Evolutionary conservation across 805 yeast species (phyloP).

Genomic region (Candida methanosorbosa): DNA sequence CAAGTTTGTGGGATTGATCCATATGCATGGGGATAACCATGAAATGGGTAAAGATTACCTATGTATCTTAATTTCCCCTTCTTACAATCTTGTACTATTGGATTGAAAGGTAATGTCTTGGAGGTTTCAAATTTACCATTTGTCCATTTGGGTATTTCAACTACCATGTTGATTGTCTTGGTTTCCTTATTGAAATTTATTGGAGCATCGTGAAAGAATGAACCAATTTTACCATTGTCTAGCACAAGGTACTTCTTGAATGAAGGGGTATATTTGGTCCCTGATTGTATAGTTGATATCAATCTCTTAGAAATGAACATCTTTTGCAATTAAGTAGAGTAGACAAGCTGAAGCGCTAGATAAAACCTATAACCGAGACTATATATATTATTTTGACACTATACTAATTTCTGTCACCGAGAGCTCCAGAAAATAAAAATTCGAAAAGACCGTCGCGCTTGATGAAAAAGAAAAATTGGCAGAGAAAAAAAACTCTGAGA

Average conservation of each 20-base stretch:
- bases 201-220: constrained; percentile 71
- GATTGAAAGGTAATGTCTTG: constrained; percentile 51
- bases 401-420: too few relatives aligned
- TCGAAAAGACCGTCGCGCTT: too few relatives aligned
- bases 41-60: constrained; percentile 71
- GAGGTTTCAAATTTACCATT: constrained; percentile 79
- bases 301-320: too few relatives aligned
- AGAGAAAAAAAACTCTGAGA: too few relatives aligned
- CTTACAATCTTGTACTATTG: constrained; percentile 73
- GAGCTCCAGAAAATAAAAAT: too few relatives aligned
- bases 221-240: constrained; percentile 35
- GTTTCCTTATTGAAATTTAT: constrained; percentile 33
- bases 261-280: constrained; percentile 28
- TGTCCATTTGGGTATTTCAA: constrained; percentile 75
- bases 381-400: too few relatives aligned
- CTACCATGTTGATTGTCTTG: constrained; percentile 52
- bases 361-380: too few relatives aligned
- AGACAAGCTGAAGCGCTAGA: too few relatives aligned
- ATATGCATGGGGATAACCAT: constrained; percentile 81
- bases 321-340: too few relatives aligned
- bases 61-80: constrained; percentile 65
- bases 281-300: constrained; percentile 10
- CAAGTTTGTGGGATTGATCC: constrained; percentile 93
- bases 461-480: too few relatives aligned
- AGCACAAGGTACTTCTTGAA: constrained; percentile 37